Evolutionary conservation across 768 basidiomycete species (phyloP).

Genomic region (Trametopsis cervina): DNA sequence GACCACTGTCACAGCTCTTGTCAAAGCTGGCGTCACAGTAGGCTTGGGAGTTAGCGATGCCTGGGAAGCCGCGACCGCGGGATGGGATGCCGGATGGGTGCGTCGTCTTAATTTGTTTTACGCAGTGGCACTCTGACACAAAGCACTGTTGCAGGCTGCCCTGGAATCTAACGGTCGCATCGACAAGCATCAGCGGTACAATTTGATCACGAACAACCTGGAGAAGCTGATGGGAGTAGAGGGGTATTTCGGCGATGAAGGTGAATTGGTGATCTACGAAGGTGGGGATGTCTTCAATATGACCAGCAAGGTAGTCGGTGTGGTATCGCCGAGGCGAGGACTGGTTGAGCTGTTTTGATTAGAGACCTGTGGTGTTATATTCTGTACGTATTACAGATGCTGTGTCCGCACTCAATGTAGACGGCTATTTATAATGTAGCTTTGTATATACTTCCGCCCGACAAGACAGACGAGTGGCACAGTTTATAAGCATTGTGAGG

Average conservation of each 20-base stretch:
- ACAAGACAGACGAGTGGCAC: too few species aligned
- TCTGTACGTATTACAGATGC: too few species aligned
- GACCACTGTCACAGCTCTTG: conserved; percentile 45
- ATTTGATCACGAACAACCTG: conserved; percentile 33
- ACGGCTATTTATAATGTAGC: too few species aligned
- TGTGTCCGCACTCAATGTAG: too few species aligned
- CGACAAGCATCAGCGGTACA: conserved; percentile 27
- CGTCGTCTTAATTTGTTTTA: conserved; percentile 1
- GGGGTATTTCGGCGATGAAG: conserved; percentile 30
- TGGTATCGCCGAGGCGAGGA: conserved; percentile 20
- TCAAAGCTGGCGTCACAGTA: conserved; percentile 56
- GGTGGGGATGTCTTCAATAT: conserved; percentile 24
- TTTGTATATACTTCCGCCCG: too few species aligned
- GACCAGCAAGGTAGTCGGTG: conserved; percentile 25
- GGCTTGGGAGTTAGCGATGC: conserved; percentile 42
- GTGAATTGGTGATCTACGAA: conserved; percentile 26
- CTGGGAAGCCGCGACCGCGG: conserved; percentile 26
- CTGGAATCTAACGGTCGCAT: conserved; percentile 34
- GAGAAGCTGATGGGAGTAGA: conserved; percentile 37
- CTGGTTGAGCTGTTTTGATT: conserved; percentile 25
- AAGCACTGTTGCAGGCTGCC: conserved; percentile 25
- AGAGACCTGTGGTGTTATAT: background rate
- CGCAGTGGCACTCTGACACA: background rate
- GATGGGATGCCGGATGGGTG: conserved; percentile 35
- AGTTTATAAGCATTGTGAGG: too few species aligned